These are phyloP conservation scores for Bothriochloa decipiens DNA, from an alignment of 176 grass and related monocot genomes.

Conservation along the genomic window DNA sequence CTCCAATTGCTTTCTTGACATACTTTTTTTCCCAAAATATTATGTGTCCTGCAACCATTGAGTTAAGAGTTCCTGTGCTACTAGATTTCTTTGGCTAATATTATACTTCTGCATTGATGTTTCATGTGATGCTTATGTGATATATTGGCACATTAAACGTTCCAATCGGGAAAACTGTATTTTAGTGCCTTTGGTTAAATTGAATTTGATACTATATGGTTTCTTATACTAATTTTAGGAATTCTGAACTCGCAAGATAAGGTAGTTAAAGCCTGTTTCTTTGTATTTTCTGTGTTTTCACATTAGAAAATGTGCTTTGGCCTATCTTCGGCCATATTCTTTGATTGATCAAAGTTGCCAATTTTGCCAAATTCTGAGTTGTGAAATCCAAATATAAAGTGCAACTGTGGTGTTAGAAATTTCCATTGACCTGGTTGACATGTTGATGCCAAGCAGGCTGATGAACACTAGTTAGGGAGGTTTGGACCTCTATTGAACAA, in stretches of 20 bases:
- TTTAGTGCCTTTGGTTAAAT: background rate
- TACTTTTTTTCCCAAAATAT: background rate
- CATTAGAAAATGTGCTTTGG: slow-evolving; percentile 13
- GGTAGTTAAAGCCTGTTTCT: background rate
- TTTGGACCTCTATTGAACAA: background rate
- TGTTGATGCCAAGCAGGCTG: background rate
- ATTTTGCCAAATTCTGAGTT: background rate
- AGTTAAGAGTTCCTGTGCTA: background rate
- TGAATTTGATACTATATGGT: background rate
- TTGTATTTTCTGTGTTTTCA: background rate
- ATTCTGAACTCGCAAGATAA: background rate
- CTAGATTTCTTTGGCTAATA: background rate
- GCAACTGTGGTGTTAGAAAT: background rate
- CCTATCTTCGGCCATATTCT: background rate
- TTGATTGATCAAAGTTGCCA: background rate
- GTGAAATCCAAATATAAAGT: background rate
- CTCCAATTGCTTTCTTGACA: slow-evolving; percentile 24
- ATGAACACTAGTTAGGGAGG: background rate
- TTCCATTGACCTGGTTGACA: background rate
- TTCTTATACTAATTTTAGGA: background rate
- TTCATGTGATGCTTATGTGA: background rate
- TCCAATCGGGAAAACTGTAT: background rate
- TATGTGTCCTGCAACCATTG: background rate
- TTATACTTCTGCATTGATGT: background rate
- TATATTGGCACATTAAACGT: background rate